These are phyloP conservation scores for Naganishia randhawae DNA, from an alignment of 768 basidiomycete genomes.

Conservation along the genomic window DNA sequence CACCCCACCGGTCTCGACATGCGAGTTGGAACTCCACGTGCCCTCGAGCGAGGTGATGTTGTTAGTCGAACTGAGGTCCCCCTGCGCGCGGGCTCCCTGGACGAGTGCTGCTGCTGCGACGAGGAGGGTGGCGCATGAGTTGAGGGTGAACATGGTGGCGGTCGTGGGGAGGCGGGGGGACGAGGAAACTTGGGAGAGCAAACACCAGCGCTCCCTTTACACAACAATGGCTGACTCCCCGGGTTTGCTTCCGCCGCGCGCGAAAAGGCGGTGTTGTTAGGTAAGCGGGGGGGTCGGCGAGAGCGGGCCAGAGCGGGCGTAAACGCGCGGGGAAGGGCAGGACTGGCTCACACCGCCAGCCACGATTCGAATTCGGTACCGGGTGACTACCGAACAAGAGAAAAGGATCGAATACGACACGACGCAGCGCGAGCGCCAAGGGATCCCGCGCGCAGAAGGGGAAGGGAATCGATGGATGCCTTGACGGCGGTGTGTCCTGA, in stretches of 20 bases:
- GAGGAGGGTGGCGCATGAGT: not conserved
- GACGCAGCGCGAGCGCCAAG: too few relatives aligned
- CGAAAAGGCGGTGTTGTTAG: not conserved
- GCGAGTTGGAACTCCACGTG: slow-evolving; percentile 80
- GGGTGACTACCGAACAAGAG: too few relatives aligned
- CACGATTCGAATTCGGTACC: too few relatives aligned
- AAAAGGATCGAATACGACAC: too few relatives aligned
- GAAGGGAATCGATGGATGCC: too few relatives aligned
- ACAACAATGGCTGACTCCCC: slow-evolving; percentile 23
- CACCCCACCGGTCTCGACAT: slow-evolving; percentile 76
- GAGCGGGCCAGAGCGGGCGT: too few relatives aligned
- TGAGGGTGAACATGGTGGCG: slow-evolving; percentile 2
- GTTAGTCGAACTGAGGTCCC: slow-evolving; percentile 45
- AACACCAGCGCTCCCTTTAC: slow-evolving; percentile 5
- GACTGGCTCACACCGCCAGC: too few relatives aligned
- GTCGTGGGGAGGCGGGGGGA: not conserved
- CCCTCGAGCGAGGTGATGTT: slow-evolving; percentile 71
- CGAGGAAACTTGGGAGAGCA: too few relatives aligned
- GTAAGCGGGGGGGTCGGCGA: not conserved
- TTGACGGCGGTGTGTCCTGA: too few relatives aligned
- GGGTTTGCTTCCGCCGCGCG: not conserved
- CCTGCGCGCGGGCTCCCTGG: not conserved
- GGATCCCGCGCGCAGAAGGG: too few relatives aligned
- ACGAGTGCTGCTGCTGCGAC: not conserved
- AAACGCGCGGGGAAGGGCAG: too few relatives aligned